These are phyloP conservation scores for Hanseniaspora clermontiae DNA, from an alignment of 805 yeast genomes.

Conservation along the genomic window DNA sequence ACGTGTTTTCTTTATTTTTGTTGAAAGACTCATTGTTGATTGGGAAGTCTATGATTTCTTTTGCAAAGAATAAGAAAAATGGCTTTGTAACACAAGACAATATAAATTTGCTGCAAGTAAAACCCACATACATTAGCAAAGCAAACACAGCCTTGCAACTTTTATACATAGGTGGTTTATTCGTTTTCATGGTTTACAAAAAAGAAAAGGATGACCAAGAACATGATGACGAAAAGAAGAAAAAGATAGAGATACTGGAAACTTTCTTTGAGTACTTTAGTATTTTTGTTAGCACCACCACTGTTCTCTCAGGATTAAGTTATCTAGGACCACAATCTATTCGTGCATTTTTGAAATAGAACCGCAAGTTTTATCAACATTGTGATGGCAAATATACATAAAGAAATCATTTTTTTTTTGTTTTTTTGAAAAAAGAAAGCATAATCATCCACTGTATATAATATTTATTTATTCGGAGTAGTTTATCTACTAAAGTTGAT, in stretches of 20 bases:
- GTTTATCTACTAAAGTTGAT: constrained; percentile 74
- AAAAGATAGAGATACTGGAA: constrained; percentile 10
- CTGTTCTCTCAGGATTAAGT: constrained; percentile 64
- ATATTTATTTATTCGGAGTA: not conserved
- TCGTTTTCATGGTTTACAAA: constrained; percentile 16
- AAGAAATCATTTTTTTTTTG: too few species aligned
- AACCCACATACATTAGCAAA: constrained; percentile 76
- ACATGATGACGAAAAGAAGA: not conserved
- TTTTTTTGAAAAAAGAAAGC: not conserved
- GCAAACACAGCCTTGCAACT: constrained; percentile 86
- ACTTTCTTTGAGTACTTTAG: constrained; percentile 31
- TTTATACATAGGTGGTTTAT: constrained; percentile 58
- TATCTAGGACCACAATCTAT: constrained; percentile 38
- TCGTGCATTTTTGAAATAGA: constrained; percentile 22
- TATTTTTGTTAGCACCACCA: constrained; percentile 53
- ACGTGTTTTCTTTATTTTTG: not conserved
- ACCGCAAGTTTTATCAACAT: too few species aligned
- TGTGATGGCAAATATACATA: too few species aligned
- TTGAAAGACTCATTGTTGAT: not conserved
- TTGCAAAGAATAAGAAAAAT: not conserved
- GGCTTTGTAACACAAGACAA: not conserved
- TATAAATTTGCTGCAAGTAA: constrained; percentile 49
- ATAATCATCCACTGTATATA: not conserved
- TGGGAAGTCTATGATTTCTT: not conserved
- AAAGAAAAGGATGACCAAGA: constrained; percentile 15